Evolutionary conservation across 768 basidiomycete species (phyloP), one percentile per base, ranked within the genome.

Genomic region (Panus rudis): DNA sequence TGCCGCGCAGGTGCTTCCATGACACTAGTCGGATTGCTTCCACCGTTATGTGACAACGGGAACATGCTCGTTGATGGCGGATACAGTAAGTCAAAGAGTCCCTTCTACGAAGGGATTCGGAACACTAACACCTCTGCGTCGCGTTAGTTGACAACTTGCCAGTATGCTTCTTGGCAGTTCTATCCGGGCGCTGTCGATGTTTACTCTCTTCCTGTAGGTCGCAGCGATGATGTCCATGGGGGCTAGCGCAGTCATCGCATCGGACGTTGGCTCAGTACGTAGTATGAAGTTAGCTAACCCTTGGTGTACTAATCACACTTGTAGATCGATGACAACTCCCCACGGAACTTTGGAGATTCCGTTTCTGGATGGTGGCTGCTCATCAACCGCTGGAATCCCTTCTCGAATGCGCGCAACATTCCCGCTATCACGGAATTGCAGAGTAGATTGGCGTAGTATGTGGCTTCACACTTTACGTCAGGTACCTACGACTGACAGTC

Each of bases 361-460:
- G 74, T 99, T 3, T 96, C 92, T 3, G 96, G 96, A 22, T 96
- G 89, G 83, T 97, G 91, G 88, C 74, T 98, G 14, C 67, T 98
- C 40, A 58, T 98, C 47, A 97, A 96, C 61, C 71, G 91, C 39
- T 97, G 81, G 83, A 93, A 92, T 56, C 92, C 92, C 0, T 92
- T 92, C 59, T 86, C 87, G 5, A 78, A 72, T 56, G 78, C 81
- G 25, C 71, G 76, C 43, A 78, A 73, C 43, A 76, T 94, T 14
- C 92, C 92, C 25, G 81, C 84, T 12, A 91, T 94, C 53, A 86
- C 92, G 11, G 92, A 94, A 61, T 92, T 96, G 43, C 92, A 94
- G 63, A 83, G 84, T 61, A 81, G 96, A 12, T 72, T 99, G 37
- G 90, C 94, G 41, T 99, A 98, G 93, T 96, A 55, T 51, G 92